phyloP scores from a whole-genome alignment of 129 eudicot genomes.

The Tanacetum coccineum region DNA sequence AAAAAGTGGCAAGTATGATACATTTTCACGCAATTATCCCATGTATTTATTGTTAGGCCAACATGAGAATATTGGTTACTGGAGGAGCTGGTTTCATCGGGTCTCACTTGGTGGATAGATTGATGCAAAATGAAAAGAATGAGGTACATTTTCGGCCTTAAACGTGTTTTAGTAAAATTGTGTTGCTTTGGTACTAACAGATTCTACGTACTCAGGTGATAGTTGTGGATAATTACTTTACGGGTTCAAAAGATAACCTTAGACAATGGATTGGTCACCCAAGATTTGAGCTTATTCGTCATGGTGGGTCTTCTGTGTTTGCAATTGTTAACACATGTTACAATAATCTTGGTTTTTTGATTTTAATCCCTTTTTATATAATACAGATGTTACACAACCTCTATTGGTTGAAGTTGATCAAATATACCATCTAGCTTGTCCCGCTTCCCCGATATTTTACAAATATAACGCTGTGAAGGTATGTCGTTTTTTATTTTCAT shows the following conservation, averaged over 20 bases:
- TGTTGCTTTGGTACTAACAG: background rate
- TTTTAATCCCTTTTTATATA: background rate
- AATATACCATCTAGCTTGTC: constrained; percentile 84
- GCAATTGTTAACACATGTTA: background rate
- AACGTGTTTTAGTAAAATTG: background rate
- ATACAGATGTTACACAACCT: constrained; percentile 72
- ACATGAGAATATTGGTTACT: constrained; percentile 82
- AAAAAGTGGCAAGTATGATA: too few species aligned
- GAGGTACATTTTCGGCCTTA: constrained; percentile 42
- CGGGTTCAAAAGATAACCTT: constrained; percentile 82
- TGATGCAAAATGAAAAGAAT: constrained; percentile 81
- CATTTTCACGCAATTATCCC: too few species aligned
- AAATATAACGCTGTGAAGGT: constrained; percentile 86
- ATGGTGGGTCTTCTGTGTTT: constrained; percentile 41
- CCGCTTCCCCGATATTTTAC: constrained; percentile 79
- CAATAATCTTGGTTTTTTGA: background rate
- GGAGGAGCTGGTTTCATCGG: constrained; percentile 96
- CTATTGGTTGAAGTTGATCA: constrained; percentile 75
- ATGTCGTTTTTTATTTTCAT: constrained; percentile 5
- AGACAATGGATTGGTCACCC: constrained; percentile 85
- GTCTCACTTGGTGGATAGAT: constrained; percentile 74
- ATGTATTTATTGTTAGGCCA: constrained; percentile 40
- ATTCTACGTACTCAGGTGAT: constrained; percentile 41
- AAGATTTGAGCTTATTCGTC: constrained; percentile 86
- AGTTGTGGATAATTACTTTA: constrained; percentile 80